Percentiles rank a stretch among this genome's conserved stretches.
Conservation (phyloP, 2,329 filamentous ascomycete species). For the Trichophyton benhamiae region DNA sequence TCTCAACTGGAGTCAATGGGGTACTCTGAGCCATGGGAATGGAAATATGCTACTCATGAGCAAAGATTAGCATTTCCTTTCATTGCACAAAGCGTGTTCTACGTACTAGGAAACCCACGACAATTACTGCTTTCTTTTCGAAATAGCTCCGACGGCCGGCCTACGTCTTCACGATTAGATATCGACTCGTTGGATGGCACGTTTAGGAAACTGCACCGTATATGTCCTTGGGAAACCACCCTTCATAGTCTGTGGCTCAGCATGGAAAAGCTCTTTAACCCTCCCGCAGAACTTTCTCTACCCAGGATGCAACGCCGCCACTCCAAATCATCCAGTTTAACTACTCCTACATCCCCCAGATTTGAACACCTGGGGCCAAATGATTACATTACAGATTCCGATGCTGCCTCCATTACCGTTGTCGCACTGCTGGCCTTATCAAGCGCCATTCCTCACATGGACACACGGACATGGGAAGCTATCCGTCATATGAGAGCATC, state of each 20-base stretch:
- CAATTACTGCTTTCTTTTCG: constrained; percentile 33
- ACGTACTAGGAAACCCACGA: constrained; percentile 29
- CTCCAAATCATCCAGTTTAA: constrained; percentile 17
- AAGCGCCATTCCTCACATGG: constrained; percentile 27
- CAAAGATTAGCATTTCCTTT: constrained; percentile 31
- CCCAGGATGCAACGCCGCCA: constrained; percentile 9
- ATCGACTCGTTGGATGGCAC: constrained; percentile 23
- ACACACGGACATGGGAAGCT: constrained; percentile 26
- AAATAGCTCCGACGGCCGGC: constrained; percentile 10
- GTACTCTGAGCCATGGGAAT: constrained; percentile 27
- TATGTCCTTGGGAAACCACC: constrained; percentile 31
- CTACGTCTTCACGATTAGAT: constrained; percentile 14
- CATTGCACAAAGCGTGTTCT: constrained; percentile 34
- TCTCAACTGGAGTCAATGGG: constrained; percentile 26
- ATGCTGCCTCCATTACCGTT: constrained; percentile 29
- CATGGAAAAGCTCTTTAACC: constrained; percentile 29
- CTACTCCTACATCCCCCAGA: constrained; percentile 1
- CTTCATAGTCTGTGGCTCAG: constrained; percentile 33
- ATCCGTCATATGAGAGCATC: constrained; percentile 33
- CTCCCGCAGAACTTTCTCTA: constrained; percentile 25
- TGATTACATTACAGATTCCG: constrained; percentile 26
- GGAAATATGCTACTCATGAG: constrained; percentile 26
- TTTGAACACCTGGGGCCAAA: constrained; percentile 11
- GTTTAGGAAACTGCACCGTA: constrained; percentile 24
- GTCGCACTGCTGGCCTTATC: constrained; percentile 28